Evolutionary conservation across 192 early-diverging fungal species (phyloP).

Genomic region (Helicostylum pulchrum): DNA sequence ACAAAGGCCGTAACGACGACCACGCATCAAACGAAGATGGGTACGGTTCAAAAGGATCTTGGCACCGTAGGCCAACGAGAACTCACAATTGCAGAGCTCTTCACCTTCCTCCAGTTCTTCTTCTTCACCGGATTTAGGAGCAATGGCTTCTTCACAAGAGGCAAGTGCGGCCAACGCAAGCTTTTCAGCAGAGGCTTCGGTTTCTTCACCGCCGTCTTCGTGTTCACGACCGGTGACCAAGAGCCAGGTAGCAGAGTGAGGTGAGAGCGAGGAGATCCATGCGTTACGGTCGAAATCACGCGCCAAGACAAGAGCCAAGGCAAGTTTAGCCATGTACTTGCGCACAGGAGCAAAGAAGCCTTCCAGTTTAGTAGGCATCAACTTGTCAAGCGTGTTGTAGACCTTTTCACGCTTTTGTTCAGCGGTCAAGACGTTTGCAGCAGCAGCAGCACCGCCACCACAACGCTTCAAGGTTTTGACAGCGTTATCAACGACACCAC

Average conservation of each 20-base stretch:
- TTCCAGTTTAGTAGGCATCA: constrained; percentile 52
- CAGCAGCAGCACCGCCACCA: constrained; percentile 46
- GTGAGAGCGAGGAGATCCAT: constrained; percentile 59
- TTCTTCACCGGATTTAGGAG: constrained; percentile 27
- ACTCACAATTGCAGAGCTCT: constrained; percentile 69
- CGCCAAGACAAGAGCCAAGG: constrained; percentile 56
- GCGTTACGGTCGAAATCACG: constrained; percentile 59
- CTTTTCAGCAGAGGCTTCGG: constrained; percentile 52
- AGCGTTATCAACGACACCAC: constrained; percentile 64
- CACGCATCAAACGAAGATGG: constrained; percentile 60
- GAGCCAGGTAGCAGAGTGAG: constrained; percentile 56
- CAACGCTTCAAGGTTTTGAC: constrained; percentile 64
- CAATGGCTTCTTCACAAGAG: constrained; percentile 45
- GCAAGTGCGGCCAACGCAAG: constrained; percentile 47
- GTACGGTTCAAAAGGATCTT: constrained; percentile 78
- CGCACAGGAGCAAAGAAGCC: constrained; percentile 47
- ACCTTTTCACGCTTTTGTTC: constrained; percentile 49
- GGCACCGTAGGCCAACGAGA: constrained; percentile 83
- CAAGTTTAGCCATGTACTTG: constrained; percentile 59
- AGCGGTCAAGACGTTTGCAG: constrained; percentile 35
- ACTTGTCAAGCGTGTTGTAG: constrained; percentile 48
- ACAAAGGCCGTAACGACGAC: constrained; percentile 79
- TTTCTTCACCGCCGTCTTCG: constrained; percentile 22
- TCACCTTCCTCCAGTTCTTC: constrained; percentile 56
- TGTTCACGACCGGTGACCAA: constrained; percentile 25